phyloP scores from a whole-genome alignment of 2,329 filamentous ascomycete genomes.

The Thelonectria olida region DNA sequence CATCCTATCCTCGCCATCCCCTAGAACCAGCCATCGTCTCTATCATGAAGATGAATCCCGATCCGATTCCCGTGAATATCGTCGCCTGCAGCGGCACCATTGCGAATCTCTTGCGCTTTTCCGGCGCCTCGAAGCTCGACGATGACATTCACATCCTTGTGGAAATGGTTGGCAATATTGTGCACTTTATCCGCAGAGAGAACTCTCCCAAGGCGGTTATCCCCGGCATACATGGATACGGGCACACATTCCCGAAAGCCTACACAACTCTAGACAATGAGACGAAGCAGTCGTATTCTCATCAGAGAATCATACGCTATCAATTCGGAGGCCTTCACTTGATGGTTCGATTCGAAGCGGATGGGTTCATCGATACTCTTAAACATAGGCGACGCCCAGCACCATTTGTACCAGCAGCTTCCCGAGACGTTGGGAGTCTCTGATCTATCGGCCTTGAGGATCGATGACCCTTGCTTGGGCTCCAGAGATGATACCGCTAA shows the following conservation, averaged over 20 bases:
- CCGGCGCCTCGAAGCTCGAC: constrained; percentile 53
- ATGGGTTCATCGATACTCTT: constrained; percentile 36
- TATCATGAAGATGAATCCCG: constrained; percentile 41
- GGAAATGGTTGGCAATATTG: constrained; percentile 62
- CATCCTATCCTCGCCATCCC: constrained; percentile 58
- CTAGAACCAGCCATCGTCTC: constrained; percentile 59
- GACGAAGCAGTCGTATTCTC: constrained; percentile 64
- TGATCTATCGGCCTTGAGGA: constrained; percentile 14
- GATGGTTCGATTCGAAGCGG: constrained; percentile 41
- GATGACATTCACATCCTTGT: constrained; percentile 67
- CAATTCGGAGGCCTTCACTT: constrained; percentile 54
- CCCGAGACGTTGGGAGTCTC: neutral
- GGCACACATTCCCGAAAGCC: constrained; percentile 72
- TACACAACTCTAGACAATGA: constrained; percentile 71
- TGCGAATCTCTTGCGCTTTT: constrained; percentile 68
- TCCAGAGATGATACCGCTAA: neutral
- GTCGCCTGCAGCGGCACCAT: constrained; percentile 69
- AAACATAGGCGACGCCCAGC: neutral
- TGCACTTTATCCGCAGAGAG: constrained; percentile 72
- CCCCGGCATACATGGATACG: constrained; percentile 64
- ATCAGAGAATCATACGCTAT: constrained; percentile 71
- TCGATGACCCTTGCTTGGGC: constrained; percentile 1
- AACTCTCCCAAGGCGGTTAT: constrained; percentile 67
- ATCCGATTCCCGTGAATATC: constrained; percentile 58
- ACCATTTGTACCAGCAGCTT: neutral